A percentile compares a stretch with the other conserved stretches of the same genome.
These are phyloP conservation scores for Xylariaceae sp. DNA, from an alignment of 2,329 filamentous ascomycete genomes.

Conservation along the genomic window DNA sequence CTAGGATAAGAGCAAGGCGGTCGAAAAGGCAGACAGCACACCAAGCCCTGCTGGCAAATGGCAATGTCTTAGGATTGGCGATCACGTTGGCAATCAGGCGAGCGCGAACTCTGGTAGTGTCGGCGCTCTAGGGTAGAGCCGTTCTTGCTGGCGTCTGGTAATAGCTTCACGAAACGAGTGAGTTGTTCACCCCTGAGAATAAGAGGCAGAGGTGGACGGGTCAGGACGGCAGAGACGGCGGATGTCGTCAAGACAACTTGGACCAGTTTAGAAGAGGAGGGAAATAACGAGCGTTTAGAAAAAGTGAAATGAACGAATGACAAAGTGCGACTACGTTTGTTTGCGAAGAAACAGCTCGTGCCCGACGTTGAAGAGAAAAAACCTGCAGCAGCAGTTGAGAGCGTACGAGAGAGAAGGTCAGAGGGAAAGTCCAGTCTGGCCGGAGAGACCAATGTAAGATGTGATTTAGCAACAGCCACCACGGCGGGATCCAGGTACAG, in stretches of 20 bases:
- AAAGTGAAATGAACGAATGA: conserved; percentile 28
- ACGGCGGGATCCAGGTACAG: conserved; percentile 4
- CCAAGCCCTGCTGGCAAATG: conserved; percentile 32
- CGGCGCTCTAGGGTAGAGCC: conserved; percentile 18
- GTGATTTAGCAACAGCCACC: conserved; percentile 6
- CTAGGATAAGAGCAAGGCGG: conserved; percentile 31
- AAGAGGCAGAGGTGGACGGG: conserved; percentile 16
- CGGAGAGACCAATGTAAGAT: conserved; percentile 6
- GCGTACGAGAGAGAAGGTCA: conserved; percentile 1
- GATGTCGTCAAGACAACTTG: conserved; percentile 37
- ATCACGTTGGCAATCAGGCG: conserved; percentile 47
- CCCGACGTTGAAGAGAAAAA: conserved; percentile 19
- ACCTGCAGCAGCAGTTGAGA: not conserved
- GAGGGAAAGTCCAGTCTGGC: not conserved
- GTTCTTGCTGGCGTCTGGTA: conserved; percentile 10
- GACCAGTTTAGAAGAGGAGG: conserved; percentile 20
- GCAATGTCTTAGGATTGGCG: conserved; percentile 38
- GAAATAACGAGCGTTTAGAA: conserved; percentile 33
- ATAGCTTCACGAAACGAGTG: conserved; percentile 8
- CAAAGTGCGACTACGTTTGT: conserved; percentile 2
- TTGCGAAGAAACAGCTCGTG: conserved; percentile 21
- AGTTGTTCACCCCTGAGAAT: conserved; percentile 21
- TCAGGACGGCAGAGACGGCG: conserved; percentile 11
- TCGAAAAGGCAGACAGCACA: conserved; percentile 29
- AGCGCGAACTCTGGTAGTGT: conserved; percentile 28